Evolutionary conservation across 208 protist species (phyloP).

Genomic region (Angomonas deanei): DNA sequence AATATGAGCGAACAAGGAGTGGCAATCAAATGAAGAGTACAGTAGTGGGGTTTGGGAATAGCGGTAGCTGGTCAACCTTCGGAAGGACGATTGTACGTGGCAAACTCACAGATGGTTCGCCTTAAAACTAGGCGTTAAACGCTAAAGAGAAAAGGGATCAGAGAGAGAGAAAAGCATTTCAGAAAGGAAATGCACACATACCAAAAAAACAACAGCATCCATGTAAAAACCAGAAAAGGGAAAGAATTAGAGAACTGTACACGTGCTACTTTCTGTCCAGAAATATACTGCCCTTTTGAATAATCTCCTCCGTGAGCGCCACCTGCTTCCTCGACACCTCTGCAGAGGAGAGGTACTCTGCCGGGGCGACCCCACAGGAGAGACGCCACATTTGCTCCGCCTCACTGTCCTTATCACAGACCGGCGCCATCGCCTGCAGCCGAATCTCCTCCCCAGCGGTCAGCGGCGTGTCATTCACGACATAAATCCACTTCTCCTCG

Average conservation of each 20-base stretch:
- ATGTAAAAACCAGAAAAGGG: constrained; percentile 1
- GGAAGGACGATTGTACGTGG: too few species aligned
- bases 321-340: constrained; percentile 38
- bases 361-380: constrained; percentile 62
- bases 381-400: constrained; percentile 84
- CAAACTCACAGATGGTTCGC: too few species aligned
- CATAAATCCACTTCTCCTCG: constrained; percentile 67
- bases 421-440: constrained; percentile 84
- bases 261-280: constrained; percentile 3
- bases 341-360: constrained; percentile 52
- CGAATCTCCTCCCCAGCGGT: constrained; percentile 64
- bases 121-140: too few species aligned
- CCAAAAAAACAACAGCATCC: constrained; percentile 9
- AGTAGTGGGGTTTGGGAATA: too few species aligned
- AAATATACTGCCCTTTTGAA: constrained; percentile 25
- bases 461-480: constrained; percentile 51
- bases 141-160: constrained; percentile 2
- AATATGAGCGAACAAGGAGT: too few species aligned
- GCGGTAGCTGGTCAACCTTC: too few species aligned
- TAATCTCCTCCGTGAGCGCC: constrained; percentile 38
- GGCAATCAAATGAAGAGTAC: too few species aligned
- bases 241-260: constrained; percentile 5
- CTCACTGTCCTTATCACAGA: constrained; percentile 77
- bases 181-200: not conserved
- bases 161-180: constrained; percentile 7